Percentiles rank a stretch among this genome's conserved stretches.
These are phyloP conservation scores for Microstegium vimineum DNA, from an alignment of 176 grass and related monocot genomes.

Conservation along the genomic window DNA sequence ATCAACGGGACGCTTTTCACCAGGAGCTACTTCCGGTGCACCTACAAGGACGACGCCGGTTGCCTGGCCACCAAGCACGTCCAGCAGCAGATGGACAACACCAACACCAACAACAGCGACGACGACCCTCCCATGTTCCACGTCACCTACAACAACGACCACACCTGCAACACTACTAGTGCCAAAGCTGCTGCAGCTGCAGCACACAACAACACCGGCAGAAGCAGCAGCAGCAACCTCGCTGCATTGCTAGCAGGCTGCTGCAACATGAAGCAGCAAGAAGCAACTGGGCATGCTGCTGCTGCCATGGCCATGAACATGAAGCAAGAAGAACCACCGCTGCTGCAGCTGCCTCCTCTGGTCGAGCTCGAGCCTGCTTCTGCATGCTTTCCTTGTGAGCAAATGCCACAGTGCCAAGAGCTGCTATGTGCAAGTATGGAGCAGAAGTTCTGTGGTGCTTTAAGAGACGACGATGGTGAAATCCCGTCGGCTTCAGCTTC, in stretches of 20 bases:
- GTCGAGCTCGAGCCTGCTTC: neutral
- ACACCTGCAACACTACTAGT: neutral
- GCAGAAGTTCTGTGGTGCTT: neutral
- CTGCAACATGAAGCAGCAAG: neutral
- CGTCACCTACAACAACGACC: conserved; percentile 22
- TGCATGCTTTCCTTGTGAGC: neutral
- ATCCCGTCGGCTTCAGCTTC: neutral
- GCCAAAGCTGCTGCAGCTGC: neutral
- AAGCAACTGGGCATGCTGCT: neutral
- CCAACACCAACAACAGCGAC: no score
- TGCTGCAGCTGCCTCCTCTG: neutral
- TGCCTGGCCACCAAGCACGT: conserved; percentile 15
- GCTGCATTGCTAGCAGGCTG: neutral
- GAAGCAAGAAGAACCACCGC: neutral
- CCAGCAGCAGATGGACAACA: conserved; percentile 8
- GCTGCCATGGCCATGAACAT: neutral
- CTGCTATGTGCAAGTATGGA: neutral
- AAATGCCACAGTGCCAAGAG: neutral
- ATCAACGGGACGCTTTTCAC: conserved; percentile 13
- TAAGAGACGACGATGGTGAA: neutral
- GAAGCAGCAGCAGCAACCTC: neutral
- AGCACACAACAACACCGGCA: neutral
- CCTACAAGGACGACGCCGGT: conserved; percentile 13
- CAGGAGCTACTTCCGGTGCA: conserved; percentile 34
- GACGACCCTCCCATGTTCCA: neutral